phyloP scores from a whole-genome alignment of 345 rosid genomes.

The Acer negundo region DNA sequence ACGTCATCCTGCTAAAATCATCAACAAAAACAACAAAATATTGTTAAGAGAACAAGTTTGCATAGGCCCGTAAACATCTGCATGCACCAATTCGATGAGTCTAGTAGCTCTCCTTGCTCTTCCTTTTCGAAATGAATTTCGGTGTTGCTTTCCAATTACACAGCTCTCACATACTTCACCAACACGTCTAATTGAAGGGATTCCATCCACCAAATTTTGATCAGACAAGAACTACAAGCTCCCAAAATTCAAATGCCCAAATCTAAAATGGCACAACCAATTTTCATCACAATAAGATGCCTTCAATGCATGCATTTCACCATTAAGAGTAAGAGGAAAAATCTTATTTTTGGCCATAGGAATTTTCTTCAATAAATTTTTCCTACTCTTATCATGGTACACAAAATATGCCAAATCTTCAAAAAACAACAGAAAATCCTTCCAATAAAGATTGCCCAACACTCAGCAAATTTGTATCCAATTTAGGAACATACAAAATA shows the following conservation, averaged over 20 bases:
- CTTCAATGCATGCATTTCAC: neutral
- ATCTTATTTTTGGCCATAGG: neutral
- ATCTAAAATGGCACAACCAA: neutral
- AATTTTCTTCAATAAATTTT: neutral
- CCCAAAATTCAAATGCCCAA: neutral
- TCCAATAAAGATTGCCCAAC: neutral
- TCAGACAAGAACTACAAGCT: neutral
- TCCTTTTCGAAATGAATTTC: neutral
- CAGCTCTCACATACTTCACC: neutral
- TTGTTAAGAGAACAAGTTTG: neutral
- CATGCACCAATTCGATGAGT: neutral
- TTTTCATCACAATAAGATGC: neutral
- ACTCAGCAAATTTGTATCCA: neutral
- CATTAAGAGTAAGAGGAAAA: neutral
- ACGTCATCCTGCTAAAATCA: neutral
- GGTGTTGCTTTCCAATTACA: neutral
- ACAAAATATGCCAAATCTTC: neutral
- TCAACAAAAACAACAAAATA: neutral
- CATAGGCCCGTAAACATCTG: neutral
- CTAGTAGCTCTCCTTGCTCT: neutral
- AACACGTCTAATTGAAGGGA: neutral
- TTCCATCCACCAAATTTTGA: neutral
- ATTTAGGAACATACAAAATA: neutral
- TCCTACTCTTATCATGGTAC: neutral
- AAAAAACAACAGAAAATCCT: slow-evolving; percentile 3